Evolutionary conservation across 2,329 filamentous ascomycete species (phyloP).

Genomic region (Fusarium luffae): DNA sequence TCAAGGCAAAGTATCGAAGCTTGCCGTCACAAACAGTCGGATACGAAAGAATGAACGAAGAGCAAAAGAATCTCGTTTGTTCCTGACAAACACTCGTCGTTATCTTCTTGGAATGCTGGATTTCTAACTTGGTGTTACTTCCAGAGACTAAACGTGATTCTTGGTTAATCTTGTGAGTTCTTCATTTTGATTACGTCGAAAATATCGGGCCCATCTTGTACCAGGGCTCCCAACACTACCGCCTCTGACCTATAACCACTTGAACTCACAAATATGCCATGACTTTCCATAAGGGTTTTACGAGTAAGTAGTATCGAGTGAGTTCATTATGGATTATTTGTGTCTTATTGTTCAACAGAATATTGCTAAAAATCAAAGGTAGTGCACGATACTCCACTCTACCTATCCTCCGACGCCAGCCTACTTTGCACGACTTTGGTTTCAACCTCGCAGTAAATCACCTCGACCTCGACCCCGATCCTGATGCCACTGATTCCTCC

Average conservation of each 20-base stretch:
- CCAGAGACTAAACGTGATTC: background rate
- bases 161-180: background rate
- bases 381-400: background rate
- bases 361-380: background rate
- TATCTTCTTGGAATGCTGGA: background rate
- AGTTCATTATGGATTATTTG: background rate
- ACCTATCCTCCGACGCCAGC: background rate
- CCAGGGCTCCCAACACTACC: background rate
- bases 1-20: background rate
- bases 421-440: no score
- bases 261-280: background rate
- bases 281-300: background rate
- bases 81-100: slow-evolving; percentile 14
- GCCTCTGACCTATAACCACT: background rate
- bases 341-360: background rate
- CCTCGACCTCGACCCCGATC: no score
- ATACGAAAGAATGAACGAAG: background rate
- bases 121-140: background rate
- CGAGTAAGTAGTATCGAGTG: background rate
- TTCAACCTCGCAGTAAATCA: no score
- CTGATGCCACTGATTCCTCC: no score
- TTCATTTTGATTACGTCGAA: background rate
- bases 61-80: slow-evolving; percentile 2
- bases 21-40: background rate
- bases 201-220: background rate